Evolutionary conservation across 192 early-diverging fungal genomes (phyloP).

Genomic region (Obelidium mucronatum): DNA sequence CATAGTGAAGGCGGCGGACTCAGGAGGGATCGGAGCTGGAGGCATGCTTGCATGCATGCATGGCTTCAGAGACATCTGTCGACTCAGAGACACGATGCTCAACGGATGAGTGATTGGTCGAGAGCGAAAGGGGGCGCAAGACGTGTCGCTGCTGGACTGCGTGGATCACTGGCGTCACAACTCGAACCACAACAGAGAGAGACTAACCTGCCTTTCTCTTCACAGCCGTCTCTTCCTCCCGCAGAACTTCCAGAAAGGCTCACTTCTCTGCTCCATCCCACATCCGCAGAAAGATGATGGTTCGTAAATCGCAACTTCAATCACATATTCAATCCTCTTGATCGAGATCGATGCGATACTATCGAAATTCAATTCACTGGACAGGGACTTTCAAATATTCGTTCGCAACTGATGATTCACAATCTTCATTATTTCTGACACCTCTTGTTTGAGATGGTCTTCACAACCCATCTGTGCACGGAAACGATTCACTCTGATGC

Average conservation of each 20-base stretch:
- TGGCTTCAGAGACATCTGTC: too few relatives aligned
- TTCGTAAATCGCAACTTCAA: background rate
- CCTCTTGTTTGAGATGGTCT: constrained; percentile 28
- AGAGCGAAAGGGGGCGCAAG: too few relatives aligned
- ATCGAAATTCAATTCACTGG: too few relatives aligned
- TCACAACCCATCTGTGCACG: constrained; percentile 22
- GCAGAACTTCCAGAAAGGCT: constrained; percentile 95
- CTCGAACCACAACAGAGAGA: too few relatives aligned
- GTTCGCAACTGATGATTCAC: constrained; percentile 9
- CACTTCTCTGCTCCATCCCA: constrained; percentile 98
- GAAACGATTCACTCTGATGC: constrained; percentile 18
- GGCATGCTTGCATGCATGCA: too few relatives aligned
- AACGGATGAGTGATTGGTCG: too few relatives aligned
- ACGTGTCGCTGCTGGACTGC: too few relatives aligned
- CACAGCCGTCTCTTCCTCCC: constrained; percentile 47
- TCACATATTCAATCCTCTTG: constrained; percentile 1
- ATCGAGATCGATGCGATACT: background rate
- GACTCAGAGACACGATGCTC: too few relatives aligned
- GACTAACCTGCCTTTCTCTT: background rate
- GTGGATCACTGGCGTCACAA: too few relatives aligned
- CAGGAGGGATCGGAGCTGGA: too few relatives aligned
- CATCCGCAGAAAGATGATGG: constrained; percentile 95
- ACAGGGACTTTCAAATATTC: background rate
- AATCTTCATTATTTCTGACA: constrained; percentile 18
- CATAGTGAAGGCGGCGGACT: too few relatives aligned